Percentiles rank a stretch among this genome's conserved stretches.
phyloP scores from a whole-genome alignment of 805 yeast species.

The Saccharomycopsis lassenensis region DNA sequence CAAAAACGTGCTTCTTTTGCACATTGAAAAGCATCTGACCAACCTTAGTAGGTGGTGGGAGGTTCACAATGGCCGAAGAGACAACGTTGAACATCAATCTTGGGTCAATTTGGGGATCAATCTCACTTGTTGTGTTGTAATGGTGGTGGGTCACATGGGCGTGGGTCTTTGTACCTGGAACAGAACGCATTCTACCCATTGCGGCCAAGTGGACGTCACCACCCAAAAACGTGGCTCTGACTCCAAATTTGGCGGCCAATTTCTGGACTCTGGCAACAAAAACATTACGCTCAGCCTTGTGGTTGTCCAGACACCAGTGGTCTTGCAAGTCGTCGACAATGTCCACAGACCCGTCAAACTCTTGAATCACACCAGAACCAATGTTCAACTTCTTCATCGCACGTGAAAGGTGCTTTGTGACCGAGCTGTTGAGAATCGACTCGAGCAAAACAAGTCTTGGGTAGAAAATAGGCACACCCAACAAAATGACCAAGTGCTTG shows the following conservation, averaged over 20 bases:
- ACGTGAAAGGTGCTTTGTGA: slow-evolving; percentile 1
- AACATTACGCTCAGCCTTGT: slow-evolving; percentile 73
- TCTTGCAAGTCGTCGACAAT: slow-evolving; percentile 87
- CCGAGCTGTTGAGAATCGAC: slow-evolving; percentile 42
- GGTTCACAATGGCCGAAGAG: slow-evolving; percentile 82
- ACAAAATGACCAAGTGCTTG: slow-evolving; percentile 68
- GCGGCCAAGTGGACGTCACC: slow-evolving; percentile 94
- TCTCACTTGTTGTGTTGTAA: slow-evolving; percentile 23
- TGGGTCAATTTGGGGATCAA: slow-evolving; percentile 44
- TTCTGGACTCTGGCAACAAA: slow-evolving; percentile 50
- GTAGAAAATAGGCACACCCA: slow-evolving; percentile 92
- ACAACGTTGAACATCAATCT: slow-evolving; percentile 72
- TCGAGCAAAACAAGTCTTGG: slow-evolving; percentile 92
- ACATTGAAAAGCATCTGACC: slow-evolving; percentile 61
- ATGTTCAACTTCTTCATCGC: slow-evolving; percentile 21
- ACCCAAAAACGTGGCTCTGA: slow-evolving; percentile 71
- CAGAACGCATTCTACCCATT: slow-evolving; percentile 53
- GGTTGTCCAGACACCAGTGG: slow-evolving; percentile 91
- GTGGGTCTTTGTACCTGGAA: slow-evolving; percentile 18
- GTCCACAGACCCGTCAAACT: slow-evolving; percentile 86
- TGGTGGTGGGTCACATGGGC: slow-evolving; percentile 30
- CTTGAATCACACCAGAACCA: slow-evolving; percentile 66
- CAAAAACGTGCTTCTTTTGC: slow-evolving; percentile 57
- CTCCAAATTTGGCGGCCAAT: slow-evolving; percentile 51
- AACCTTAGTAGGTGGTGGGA: slow-evolving; percentile 87